Conservation (phyloP, 768 basidiomycete species). For the Baorangia bicolor region DNA sequence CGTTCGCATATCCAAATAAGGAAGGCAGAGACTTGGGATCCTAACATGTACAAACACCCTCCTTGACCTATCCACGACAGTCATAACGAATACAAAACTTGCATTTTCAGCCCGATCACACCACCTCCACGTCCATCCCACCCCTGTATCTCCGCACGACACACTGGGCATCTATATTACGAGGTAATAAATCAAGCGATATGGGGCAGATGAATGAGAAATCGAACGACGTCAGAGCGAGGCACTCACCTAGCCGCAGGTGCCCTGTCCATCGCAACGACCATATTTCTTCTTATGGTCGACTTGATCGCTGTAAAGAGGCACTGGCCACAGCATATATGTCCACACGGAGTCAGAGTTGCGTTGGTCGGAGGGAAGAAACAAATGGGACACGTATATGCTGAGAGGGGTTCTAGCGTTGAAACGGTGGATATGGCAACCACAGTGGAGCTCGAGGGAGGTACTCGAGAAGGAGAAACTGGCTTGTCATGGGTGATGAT, state of each 20-base stretch:
- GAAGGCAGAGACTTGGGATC: constrained; percentile 10
- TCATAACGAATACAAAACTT: constrained; percentile 29
- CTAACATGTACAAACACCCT: constrained; percentile 22
- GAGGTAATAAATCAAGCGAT: neutral
- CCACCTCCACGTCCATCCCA: constrained; percentile 75
- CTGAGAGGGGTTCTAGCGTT: constrained; percentile 40
- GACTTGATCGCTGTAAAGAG: constrained; percentile 72
- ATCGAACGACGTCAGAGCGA: neutral
- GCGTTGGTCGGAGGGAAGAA: constrained; percentile 74
- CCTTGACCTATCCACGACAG: too few species aligned
- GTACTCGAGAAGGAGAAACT: neutral
- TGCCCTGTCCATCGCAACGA: constrained; percentile 31
- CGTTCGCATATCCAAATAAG: neutral
- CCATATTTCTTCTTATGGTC: constrained; percentile 49
- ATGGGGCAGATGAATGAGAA: neutral
- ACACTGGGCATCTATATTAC: constrained; percentile 59
- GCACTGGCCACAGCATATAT: constrained; percentile 75
- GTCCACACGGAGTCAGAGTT: constrained; percentile 77
- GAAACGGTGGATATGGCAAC: neutral
- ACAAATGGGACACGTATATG: constrained; percentile 80
- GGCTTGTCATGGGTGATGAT: neutral
- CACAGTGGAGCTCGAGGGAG: neutral
- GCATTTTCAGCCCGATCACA: constrained; percentile 58
- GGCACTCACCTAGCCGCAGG: constrained; percentile 40
- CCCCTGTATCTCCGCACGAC: constrained; percentile 60